Conservation (phyloP, 441 rosid species). For the Corymbia citriodora region DNA sequence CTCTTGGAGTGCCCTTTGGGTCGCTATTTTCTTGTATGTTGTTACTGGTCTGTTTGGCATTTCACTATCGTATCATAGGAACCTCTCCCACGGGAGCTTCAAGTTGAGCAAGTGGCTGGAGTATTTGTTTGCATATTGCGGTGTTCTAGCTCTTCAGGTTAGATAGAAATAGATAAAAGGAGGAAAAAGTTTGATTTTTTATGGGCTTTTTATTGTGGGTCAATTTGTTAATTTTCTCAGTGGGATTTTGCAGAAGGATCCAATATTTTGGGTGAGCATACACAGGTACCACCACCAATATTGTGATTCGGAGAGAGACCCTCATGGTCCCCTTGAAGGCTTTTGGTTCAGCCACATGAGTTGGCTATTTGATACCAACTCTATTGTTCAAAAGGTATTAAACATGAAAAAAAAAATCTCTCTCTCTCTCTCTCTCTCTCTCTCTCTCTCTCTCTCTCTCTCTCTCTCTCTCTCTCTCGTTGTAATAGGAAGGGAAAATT, state of each 20-base stretch:
- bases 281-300: slow-evolving; percentile 90
- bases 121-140: slow-evolving; percentile 83
- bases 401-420: not conserved
- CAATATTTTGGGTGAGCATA: slow-evolving; percentile 92
- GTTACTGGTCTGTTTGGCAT: slow-evolving; percentile 79
- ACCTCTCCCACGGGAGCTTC: slow-evolving; percentile 78
- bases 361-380: slow-evolving; percentile 70
- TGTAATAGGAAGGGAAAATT: no score
- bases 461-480: not conserved
- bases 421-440: no score
- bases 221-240: not conserved
- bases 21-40: slow-evolving; percentile 49
- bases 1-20: slow-evolving; percentile 68
- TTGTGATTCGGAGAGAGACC: slow-evolving; percentile 87
- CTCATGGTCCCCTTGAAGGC: slow-evolving; percentile 89
- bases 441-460: not conserved
- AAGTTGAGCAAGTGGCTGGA: slow-evolving; percentile 90
- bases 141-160: slow-evolving; percentile 75
- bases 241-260: slow-evolving; percentile 51
- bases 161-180: not conserved
- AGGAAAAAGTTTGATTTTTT: not conserved
- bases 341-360: slow-evolving; percentile 90
- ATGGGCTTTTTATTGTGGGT: not conserved
- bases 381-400: slow-evolving; percentile 45
- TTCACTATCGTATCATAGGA: slow-evolving; percentile 75